A percentile compares a stretch with the other conserved stretches of the same genome.
Evolutionary conservation across 1,284 basidiomycete species (phyloP).

Genomic region (Porogramme epimiltina): DNA sequence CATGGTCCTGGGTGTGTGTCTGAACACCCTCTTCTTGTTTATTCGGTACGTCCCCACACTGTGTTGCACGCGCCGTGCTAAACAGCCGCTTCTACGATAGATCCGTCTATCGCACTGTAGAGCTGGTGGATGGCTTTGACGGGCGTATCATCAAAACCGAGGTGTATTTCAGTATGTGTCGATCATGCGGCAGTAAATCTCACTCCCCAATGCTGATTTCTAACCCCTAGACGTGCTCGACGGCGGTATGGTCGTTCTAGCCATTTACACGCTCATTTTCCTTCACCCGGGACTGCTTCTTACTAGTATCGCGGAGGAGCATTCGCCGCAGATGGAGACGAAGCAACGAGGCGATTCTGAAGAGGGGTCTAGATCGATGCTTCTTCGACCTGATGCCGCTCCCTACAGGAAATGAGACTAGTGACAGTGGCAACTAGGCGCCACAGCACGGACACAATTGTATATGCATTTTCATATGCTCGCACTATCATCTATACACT

Average conservation of each 20-base stretch:
- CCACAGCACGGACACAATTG: too few relatives aligned
- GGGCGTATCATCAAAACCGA: slow-evolving; percentile 52
- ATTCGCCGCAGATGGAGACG: neutral
- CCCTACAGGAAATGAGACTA: too few relatives aligned
- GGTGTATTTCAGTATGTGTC: slow-evolving; percentile 47
- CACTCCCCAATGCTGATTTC: neutral
- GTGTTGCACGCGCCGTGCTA: slow-evolving; percentile 32
- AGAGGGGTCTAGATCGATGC: too few relatives aligned
- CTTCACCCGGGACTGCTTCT: slow-evolving; percentile 53
- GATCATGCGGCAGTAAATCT: neutral
- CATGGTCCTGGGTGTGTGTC: slow-evolving; percentile 12
- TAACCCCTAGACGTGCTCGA: slow-evolving; percentile 54
- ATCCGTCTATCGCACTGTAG: slow-evolving; percentile 48
- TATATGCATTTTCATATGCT: too few relatives aligned
- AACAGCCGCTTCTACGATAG: too few relatives aligned
- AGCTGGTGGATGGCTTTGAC: slow-evolving; percentile 53
- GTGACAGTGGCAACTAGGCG: too few relatives aligned
- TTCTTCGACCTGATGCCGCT: too few relatives aligned
- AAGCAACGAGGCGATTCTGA: too few relatives aligned
- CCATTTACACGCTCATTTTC: slow-evolving; percentile 55
- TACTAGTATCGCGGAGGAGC: neutral
- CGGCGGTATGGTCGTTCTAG: slow-evolving; percentile 57
- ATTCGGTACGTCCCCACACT: slow-evolving; percentile 35
- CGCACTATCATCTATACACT: too few relatives aligned
- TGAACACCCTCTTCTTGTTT: slow-evolving; percentile 34